Base-by-base conservation (phyloP, 108 stramenopile genomes). In the Nitzschia inconspicua region DNA sequence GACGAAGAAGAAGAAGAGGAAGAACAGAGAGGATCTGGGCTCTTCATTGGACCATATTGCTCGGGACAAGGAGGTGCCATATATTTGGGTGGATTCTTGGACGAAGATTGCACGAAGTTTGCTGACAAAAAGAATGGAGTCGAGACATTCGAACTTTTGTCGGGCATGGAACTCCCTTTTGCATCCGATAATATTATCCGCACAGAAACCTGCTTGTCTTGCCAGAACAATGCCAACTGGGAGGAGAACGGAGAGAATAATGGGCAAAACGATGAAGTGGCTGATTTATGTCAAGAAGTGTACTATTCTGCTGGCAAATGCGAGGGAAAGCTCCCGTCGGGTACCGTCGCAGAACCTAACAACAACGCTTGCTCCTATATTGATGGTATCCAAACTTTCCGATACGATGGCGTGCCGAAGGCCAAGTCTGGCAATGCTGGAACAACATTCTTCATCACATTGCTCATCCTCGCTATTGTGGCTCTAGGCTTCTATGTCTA, bases 271-370 rank as follows among this genome's bases (percentile, higher is more conserved):
- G 67, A 69, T 31, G 67, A 28, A 31, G 67, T 77, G 31, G 60
- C 61, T 53, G 88, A 85, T 66, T 24, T 63, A 14, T 89, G 88
- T 30, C 66, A 76, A 42, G 10, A 39, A 0, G 44, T 83, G 14
- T 89, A 89, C 72, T 10, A 48, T 7, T 44, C 26, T 20, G 66
- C 88, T 8, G 88, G 88, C 31, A 89, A 89, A 66, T 89, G 88
- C 65, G 88, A 89, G 53, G 29, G 65, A n/a, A 42, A 57, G 25
- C 62, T 88, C 13, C 43, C 28, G 20, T 27, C 34, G 16, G 47
- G 29, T 24, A 4, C 19, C 35, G 2, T 47, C 10, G 37, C 53
- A 16, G 43, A 57, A 29, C 61, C 67, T 65, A 84, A 86, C 66
- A 60, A 69, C 36, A 69, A 69, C 37, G 84, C 78, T 31, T 89